A percentile compares a stretch with the other conserved stretches of the same genome.
phyloP scores from a whole-genome alignment of 352 stramenopile species.

The Phytophthora podocarpi region DNA sequence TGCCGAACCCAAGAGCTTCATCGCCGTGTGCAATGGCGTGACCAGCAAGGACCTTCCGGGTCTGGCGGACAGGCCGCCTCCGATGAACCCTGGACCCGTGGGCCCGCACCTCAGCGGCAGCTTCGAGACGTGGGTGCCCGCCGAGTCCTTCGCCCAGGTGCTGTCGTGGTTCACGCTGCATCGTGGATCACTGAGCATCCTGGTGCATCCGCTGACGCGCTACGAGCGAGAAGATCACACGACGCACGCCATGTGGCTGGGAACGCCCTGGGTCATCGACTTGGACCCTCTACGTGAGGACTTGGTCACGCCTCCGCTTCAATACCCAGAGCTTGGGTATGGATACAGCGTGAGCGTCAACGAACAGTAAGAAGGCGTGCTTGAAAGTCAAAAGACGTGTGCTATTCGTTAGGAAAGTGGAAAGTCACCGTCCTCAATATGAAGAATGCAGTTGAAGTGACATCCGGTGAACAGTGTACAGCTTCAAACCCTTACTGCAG shows the following conservation, averaged over 20 bases:
- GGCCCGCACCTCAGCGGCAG: conserved; percentile 66
- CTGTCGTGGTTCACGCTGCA: conserved; percentile 74
- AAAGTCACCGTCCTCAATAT: conserved; percentile 19
- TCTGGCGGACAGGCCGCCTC: conserved; percentile 31
- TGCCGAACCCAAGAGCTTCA: conserved; percentile 48
- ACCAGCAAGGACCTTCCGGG: conserved; percentile 40
- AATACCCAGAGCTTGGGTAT: conserved; percentile 64
- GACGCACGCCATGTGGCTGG: conserved; percentile 60
- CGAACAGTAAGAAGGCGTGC: conserved; percentile 12
- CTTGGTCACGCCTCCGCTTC: conserved; percentile 36
- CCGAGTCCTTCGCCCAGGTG: conserved; percentile 59
- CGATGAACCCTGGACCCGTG: conserved; percentile 63
- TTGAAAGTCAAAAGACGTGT: conserved; percentile 19
- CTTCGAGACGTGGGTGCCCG: conserved; percentile 75
- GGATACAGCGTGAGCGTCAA: conserved; percentile 48
- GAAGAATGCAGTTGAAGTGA: conserved; percentile 22
- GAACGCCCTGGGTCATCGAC: conserved; percentile 48
- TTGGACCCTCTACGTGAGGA: conserved; percentile 40
- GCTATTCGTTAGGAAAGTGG: conserved; percentile 30
- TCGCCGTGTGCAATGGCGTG: conserved; percentile 65
- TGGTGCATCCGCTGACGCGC: conserved; percentile 70
- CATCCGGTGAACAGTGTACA: background rate
- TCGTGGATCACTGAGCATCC: conserved; percentile 58
- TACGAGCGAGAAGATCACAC: conserved; percentile 64
- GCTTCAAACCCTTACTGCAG: conserved; percentile 76